Evolutionary conservation across 176 grass and related monocot species (phyloP), one percentile per base, ranked within the genome.

Genomic region (Avena insularis): DNA sequence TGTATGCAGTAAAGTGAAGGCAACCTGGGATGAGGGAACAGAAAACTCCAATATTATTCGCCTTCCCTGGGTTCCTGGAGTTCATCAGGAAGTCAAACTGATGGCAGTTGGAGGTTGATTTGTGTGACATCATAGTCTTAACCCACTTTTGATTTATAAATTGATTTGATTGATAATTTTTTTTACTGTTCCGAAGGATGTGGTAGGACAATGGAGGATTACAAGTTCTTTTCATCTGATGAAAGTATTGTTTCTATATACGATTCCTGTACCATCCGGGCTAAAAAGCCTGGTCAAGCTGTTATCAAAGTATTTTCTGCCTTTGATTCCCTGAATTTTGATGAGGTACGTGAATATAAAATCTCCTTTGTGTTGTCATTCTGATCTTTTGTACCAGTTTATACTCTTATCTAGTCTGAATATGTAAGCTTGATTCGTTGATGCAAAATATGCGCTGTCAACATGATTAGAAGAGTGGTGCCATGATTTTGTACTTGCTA

Each of bases 61-160:
- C 59, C 87, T 98, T 81, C 96, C 96, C 72, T 98, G 92, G 96
- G 88, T 89, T 85, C 89, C 92, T 91, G 93, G 93, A 90, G 86
- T 89, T 82, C 82, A 74, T 86, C 96, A 98, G 59, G 92, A 95
- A 85, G 29, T 91, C 71, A 79, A 96, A 73, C 80, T 96, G 48
- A 98, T 57, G 85, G 93, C 97, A 82, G 63, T 65, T 88, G 97
- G 92, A 96, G 92, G 94, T 98, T 91, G 72, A 62, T 90, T 75
- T 25, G 38, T 83, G 6, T 82, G 53, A 69, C 87, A 84, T 85
- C 61, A 77, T 77, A 82, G 51, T 87, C 31, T 79, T 77, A 46
- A 63, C 63, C 56, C 33, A 81, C 35, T 72, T 92, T 84, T 84
- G 6, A 10, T 71, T 85, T 72, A 23, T 83, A 72, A 83, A 50